Percentiles rank a stretch among this genome's conserved stretches.
These are phyloP conservation scores for Aspergillus asperescens DNA, from an alignment of 495 filamentous ascomycete species.

Conservation along the genomic window DNA sequence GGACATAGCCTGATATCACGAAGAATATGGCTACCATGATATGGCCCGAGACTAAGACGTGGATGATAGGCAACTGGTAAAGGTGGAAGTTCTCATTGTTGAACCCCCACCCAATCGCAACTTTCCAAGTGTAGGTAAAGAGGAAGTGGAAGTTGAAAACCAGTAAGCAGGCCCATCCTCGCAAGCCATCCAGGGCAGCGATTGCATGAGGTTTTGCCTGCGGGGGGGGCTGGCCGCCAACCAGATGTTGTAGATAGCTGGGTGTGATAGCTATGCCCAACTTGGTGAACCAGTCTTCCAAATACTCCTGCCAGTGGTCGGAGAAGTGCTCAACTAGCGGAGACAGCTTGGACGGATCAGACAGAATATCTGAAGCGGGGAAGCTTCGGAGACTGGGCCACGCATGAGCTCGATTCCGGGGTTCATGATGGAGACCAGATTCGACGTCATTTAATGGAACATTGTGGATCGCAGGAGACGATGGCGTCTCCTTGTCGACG, in stretches of 20 bases:
- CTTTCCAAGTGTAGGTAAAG: constrained; percentile 47
- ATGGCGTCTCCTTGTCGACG: constrained; percentile 10
- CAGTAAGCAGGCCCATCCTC: constrained; percentile 47
- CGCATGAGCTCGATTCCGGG: constrained; percentile 1
- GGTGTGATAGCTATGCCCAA: constrained; percentile 35
- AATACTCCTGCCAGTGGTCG: constrained; percentile 28
- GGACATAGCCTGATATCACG: constrained; percentile 64
- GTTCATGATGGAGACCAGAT: constrained; percentile 13
- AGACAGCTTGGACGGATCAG: constrained; percentile 21
- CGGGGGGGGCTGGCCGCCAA: constrained; percentile 31
- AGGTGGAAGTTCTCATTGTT: constrained; percentile 47
- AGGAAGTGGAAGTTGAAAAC: constrained; percentile 53
- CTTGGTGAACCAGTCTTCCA: constrained; percentile 26
- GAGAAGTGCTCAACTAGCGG: constrained; percentile 19
- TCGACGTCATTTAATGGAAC: constrained; percentile 35
- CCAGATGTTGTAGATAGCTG: constrained; percentile 37
- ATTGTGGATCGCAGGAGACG: constrained; percentile 24
- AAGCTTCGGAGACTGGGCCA: constrained; percentile 15
- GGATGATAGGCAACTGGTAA: constrained; percentile 59
- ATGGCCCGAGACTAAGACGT: constrained; percentile 58
- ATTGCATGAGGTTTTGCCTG: constrained; percentile 38
- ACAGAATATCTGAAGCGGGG: constrained; percentile 27
- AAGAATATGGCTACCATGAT: constrained; percentile 74
- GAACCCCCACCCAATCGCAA: constrained; percentile 44
- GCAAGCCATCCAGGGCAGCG: constrained; percentile 46